Base-by-base conservation (phyloP, 441 rosid genomes). In the Erodium moschatum region DNA sequence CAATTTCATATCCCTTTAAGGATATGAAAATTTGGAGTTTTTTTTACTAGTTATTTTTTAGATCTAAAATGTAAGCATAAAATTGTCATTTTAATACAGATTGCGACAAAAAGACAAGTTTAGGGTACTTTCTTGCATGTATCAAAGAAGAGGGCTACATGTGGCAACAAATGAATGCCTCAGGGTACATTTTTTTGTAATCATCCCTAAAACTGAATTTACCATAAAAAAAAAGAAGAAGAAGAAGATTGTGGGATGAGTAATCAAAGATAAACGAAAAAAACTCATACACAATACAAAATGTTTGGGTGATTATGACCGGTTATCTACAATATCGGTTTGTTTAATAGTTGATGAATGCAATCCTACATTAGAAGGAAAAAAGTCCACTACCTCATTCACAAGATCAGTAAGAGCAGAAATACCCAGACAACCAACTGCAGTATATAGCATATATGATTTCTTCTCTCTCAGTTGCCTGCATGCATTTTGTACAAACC, bases 401-500 rank as follows among this genome's bases (percentile, higher is more conserved):
- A 89, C 76, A 21, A 93, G 72, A 81, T 86, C 92, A 67, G 73
- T 74, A n/a, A 92, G 54, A 0, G 91, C 91, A 67, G 90, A 69
- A 75, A 89, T 72, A 50, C 97, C 96, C 58, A 90, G 80, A 77
- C 89, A 87, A 66, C 94, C 92, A 24, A 89, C 92, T 52, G 97
- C 96, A 46, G 87, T 83, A 72, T 86, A 90, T 15, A 90, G 84
- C 98, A 90, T 83, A 82, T 92, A 92, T 2, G 97, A 87, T 80
- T 93, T 93, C 86, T 73, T 93, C 77, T 93, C 98, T 72, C 82
- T 90, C 71, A 93, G 72, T 67, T 85, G 82, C 74, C 87, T 84
- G 77, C 98, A 93, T 1, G 87, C 83, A 73, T 87, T 89, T 46
- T 82, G 67, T 38, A 89, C 97, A 80, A 92, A 89, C 84, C 97